Percentiles rank a stretch among this genome's conserved stretches.
Evolutionary conservation across 2,329 filamentous ascomycete genomes (phyloP).

Genomic region (Cephalotrichum gorgonifer): DNA sequence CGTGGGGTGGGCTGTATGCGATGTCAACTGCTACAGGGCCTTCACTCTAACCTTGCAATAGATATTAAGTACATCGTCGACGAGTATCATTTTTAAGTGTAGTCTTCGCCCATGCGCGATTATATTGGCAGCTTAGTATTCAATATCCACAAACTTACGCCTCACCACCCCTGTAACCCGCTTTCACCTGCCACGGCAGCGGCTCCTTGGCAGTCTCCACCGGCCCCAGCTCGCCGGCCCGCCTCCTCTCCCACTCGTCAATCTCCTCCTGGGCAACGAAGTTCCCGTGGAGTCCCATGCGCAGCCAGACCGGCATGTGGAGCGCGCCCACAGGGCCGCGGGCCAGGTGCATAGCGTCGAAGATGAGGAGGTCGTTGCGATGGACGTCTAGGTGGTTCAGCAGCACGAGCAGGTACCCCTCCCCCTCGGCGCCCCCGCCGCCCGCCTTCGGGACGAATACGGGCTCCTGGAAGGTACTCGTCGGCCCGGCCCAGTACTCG

Average conservation of each 20-base stretch:
- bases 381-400: slow-evolving; percentile 33
- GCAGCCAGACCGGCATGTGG: slow-evolving; percentile 28
- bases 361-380: slow-evolving; percentile 31
- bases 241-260: slow-evolving; percentile 27
- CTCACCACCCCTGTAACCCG: not conserved
- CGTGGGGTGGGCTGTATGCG: no score
- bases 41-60: no score
- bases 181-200: slow-evolving; percentile 24
- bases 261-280: slow-evolving; percentile 30
- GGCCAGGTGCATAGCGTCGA: slow-evolving; percentile 26
- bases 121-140: no score
- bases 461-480: slow-evolving; percentile 40
- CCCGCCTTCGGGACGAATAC: slow-evolving; percentile 35
- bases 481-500: slow-evolving; percentile 32
- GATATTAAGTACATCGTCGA: no score
- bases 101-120: no score
- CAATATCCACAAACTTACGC: not conserved
- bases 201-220: slow-evolving; percentile 23
- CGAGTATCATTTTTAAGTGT: no score
- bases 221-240: slow-evolving; percentile 26
- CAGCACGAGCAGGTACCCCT: slow-evolving; percentile 37
- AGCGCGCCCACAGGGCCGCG: slow-evolving; percentile 27
- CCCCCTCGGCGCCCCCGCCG: slow-evolving; percentile 28
- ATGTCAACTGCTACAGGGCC: no score
- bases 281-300: slow-evolving; percentile 31